Evolutionary conservation across 2,329 filamentous ascomycete species (phyloP).

Genomic region (Ophiostoma sp.): DNA sequence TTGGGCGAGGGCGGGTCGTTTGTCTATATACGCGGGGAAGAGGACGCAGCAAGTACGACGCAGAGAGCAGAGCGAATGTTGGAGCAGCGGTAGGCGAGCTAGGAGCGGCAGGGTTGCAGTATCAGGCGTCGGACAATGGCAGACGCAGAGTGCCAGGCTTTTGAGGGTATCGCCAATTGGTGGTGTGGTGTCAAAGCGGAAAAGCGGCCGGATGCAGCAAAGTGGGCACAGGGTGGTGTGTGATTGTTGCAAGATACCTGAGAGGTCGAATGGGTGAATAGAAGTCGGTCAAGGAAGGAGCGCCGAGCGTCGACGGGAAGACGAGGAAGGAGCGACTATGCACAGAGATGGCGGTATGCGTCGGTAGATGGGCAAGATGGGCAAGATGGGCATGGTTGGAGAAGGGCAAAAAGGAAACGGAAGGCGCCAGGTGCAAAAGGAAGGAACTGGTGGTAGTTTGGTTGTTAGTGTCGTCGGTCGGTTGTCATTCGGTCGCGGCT

Average conservation of each 20-base stretch:
- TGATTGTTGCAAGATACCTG: neutral
- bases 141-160: neutral
- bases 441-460: neutral
- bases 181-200: conserved; percentile 9
- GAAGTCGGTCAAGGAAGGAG: neutral
- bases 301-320: neutral
- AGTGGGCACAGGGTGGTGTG: conserved; percentile 12
- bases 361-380: neutral
- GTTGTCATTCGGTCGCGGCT: conserved; percentile 2
- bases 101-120: neutral
- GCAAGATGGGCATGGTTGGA: neutral
- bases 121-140: neutral
- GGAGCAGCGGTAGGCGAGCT: neutral
- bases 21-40: conserved; percentile 9
- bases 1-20: conserved; percentile 4
- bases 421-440: neutral
- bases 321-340: conserved; percentile 8
- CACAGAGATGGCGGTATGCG: neutral
- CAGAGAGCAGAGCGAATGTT: neutral
- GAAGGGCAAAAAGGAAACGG: neutral
- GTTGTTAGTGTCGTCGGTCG: neutral
- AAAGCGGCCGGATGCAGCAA: conserved; percentile 15
- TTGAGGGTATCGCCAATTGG: conserved; percentile 13
- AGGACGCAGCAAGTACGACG: neutral
- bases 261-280: too few species aligned